Base-by-base conservation (phyloP, 2,329 filamentous ascomycete species). In the Alternaria sp. region DNA sequence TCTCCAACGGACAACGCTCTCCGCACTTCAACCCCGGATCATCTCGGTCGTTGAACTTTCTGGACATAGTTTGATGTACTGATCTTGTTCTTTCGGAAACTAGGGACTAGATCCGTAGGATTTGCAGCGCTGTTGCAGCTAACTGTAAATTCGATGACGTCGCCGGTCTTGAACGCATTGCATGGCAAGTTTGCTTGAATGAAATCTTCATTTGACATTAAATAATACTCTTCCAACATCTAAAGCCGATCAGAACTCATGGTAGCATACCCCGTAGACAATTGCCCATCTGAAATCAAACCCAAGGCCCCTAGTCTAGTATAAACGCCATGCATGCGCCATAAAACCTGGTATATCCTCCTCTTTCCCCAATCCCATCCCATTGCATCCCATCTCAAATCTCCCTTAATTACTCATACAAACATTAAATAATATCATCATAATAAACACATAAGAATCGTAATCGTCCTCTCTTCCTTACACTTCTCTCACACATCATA, bases 361-460 rank as follows among this genome's bases (percentile, higher is more conserved):
- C 56, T 49, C 25, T 60, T 33, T 25, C 10, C 20, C 9, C 20
- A 18, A 21, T 6, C 4, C 9, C 37, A 8, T 18, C 14, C 47
- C 6, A 11, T 7, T 15, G 1, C 33, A n/a, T 41, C 14, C 15
- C 33, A 37, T 37, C 1, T 9, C 14, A 2, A 2, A 8, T 37
- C 33, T 8, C 7, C 15, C 33, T 5, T 18, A 9, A 41, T 28
- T 51, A 44, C 23, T 23, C 18, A 33, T 45, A 18, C 21, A 45
- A 60, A 41, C 12, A 55, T 60, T 55, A 50, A 54, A 55, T 37
- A 60, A 41, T 18, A 4, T 50, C 28, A 33, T 18, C 30, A 53
- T 55, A 56, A 37, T 37, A 23, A 28, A 58, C 33, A 58, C 33
- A 55, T 63, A 65, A 63, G 53, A 70, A 67, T 64, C 55, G 25